Base-by-base conservation (phyloP, 2,329 filamentous ascomycete genomes). In the Gnomoniopsis smithogilvyi region DNA sequence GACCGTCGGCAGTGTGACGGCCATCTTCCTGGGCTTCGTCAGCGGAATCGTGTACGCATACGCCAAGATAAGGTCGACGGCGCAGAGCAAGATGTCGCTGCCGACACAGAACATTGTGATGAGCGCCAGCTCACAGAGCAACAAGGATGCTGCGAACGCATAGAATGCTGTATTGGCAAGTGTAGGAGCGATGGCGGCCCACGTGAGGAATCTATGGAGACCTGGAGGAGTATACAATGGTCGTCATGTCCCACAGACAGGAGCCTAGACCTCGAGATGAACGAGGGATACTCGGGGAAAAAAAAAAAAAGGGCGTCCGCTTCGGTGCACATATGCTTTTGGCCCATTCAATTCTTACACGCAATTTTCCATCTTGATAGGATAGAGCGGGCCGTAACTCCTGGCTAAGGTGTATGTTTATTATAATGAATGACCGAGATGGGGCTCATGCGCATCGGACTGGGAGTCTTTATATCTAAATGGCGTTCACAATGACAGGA, bases 81-180 rank as follows among this genome's bases (percentile, higher is more conserved):
- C 81, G 66, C 80, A 84, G 68, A 80, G 81, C 46, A 88, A 88
- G 76, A 86, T 83, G 68, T 79, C 84, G 21, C 76, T 90, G 54
- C 85, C 93, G 43, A 92, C 89, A 2, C 83, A 82, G 22, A 80
- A 89, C 67, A 78, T 85, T 48, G 85, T 85, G 1, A 89, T 96
- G 77, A 97, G 93, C 73, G 92, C 94, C 24, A 97, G 93, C 79
- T 89, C 90, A 64, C 88, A 93, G 76, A 97, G 93, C 78, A 92
- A 88, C 82, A 85, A 91, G 68, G 94, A 98, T 73, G 89, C 89
- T 17, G 80, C 92, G 62, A 93, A 94, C 73, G 86, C 84, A 68
- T 58, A 52, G 54, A 19, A 43, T 33, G 10, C n/a, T 12, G 12
- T 19, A 19, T 6, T 24, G 8, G n/a, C 22, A 15, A 8, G 43